Evolutionary conservation across 2,329 filamentous ascomycete species (phyloP), one percentile per base, ranked within the genome.

Genomic region (Colletotrichum costaricense): DNA sequence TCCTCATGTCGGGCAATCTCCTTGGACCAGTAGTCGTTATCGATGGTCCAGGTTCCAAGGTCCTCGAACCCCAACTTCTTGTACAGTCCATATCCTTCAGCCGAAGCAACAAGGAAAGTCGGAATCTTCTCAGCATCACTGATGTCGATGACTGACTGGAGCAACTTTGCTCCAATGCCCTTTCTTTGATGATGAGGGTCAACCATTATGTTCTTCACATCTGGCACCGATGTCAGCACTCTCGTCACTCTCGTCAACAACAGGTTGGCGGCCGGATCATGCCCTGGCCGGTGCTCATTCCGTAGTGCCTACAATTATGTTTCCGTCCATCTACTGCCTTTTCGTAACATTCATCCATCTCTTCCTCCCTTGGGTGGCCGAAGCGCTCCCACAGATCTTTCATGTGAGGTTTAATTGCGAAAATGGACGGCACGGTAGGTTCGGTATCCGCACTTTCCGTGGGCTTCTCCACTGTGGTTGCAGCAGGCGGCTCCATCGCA

Each of bases 201-300:
- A 8, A 78, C 67, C 77, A 78, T 79, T 22, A 77, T 69, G n/a
- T 75, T 75, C 22, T 75, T 74, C 22, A 78, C 65, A 57, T 75
- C 76, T 78, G 16, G 19, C 35, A 11, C 26, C 19, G 11, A 16
- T 12, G 28, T 75, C 46, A 67, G 68, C 19, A n/a, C 19, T 9
- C 19, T 33, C 24, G 9, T 14, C 9, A 5, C 33, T 35, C 33
- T 35, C 33, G 11, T 35, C 33, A 35, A 35, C 33, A 35, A 4
- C 12, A 35, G 9, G 22, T 5, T 6, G 0, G 4, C 14, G 24
- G 38, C 9, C 9, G 11, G 58, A 33, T 8, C 69, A 55, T 7
- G 0, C 19, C 12, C 8, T 49, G 70, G 55, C 35, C 59, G 26
- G 8, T 65, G 70, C 66, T 3, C 35, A 38, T 19, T 30, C 3